Percentiles rank a stretch among this genome's conserved stretches.
phyloP scores from a whole-genome alignment of 2,329 filamentous ascomycete genomes.

The Trichoderma pleuroti region DNA sequence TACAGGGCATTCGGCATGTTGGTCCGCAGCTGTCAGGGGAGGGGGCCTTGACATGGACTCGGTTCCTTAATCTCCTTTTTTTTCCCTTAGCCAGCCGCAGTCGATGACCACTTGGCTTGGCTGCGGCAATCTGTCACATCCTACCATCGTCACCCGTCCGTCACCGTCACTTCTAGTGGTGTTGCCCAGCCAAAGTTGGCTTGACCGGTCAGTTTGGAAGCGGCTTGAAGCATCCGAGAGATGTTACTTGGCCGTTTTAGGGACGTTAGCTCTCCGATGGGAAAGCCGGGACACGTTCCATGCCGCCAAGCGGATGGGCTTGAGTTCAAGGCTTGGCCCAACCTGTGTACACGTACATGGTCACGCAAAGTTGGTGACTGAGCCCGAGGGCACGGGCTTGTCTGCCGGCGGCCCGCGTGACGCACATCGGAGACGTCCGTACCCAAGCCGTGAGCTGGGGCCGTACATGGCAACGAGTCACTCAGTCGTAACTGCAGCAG shows the following conservation, averaged over 20 bases:
- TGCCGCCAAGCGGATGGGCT: neutral
- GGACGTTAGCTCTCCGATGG: neutral
- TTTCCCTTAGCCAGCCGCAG: neutral
- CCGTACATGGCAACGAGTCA: neutral
- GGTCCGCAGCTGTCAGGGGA: neutral
- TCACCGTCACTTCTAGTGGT: neutral
- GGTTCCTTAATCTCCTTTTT: neutral
- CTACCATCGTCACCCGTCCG: neutral
- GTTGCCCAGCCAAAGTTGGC: neutral
- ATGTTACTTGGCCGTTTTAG: neutral
- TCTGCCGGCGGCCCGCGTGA: neutral
- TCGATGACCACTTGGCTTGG: neutral
- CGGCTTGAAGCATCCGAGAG: neutral
- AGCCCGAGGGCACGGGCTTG: neutral
- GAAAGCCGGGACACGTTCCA: neutral
- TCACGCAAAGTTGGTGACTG: neutral
- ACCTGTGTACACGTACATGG: neutral
- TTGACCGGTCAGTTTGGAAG: neutral
- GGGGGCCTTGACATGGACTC: neutral
- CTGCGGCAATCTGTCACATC: neutral
- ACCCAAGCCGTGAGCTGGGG: neutral
- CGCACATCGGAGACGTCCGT: neutral
- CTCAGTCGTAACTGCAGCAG: neutral
- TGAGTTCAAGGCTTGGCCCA: neutral
- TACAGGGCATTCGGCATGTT: neutral